Evolutionary conservation across 495 filamentous ascomycete species (phyloP), one percentile per base, ranked within the genome.

Genomic region (Pyrenopolyporus hunteri): DNA sequence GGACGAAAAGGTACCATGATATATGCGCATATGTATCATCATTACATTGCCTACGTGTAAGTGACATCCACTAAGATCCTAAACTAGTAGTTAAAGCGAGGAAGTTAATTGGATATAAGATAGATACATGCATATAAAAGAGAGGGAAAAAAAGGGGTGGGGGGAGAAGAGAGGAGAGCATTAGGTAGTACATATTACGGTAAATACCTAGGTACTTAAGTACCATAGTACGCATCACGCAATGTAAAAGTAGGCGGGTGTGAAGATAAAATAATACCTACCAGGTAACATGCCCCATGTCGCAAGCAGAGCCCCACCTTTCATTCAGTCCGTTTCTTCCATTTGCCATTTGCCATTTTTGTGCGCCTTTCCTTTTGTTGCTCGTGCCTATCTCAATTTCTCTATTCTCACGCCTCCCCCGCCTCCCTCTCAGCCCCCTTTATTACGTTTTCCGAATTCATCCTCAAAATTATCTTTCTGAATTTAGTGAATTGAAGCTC

Each of bases 361-460:
- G 17, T 40, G 8, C 17, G 36, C 16, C 8, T 40, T n/a, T n/a
- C n/a, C n/a, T n/a, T 42, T 50, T 55, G 13, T 28, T 7, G 33
- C 44, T 25, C 19, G 37, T 35, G 55, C 36, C 43, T 35, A 59
- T 64, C 43, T 50, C 33, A 39, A 64, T 64, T 25, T 62, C 28
- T 56, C 37, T 36, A 56, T 55, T 22, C 44, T 56, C 59, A 16
- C 59, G n/a, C n/a, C 3, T 28, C 7, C 11, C 32, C 9, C 2
- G 7, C 1, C 14, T 17, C 9, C 23, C 20, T 35, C 22, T 56
- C 36, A 59, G 56, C 62, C 62, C 62, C 62, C 62, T 65, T 65
- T 65, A 64, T 65, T 55, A 56, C 50, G 55, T 56, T 59, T 51
- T 65, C 62, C 56, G 62, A 65, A 51, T 60, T 60, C 51, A 59